A percentile compares a stretch with the other conserved stretches of the same genome.
Evolutionary conservation across 2,329 filamentous ascomycete genomes (phyloP).

Genomic region (Dothideomycetidae sp.): DNA sequence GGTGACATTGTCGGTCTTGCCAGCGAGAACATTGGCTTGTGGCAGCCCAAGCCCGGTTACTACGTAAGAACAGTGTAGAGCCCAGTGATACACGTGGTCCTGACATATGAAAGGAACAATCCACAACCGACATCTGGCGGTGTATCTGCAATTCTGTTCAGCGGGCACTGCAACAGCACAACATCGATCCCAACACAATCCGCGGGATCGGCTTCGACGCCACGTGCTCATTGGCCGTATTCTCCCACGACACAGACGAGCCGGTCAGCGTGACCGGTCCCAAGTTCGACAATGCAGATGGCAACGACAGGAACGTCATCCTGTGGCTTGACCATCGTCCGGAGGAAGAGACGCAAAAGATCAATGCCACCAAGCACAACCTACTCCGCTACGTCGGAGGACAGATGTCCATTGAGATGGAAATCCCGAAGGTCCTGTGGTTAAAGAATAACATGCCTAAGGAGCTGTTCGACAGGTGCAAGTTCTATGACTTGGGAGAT

Average conservation of each 20-base stretch:
- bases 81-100: background rate
- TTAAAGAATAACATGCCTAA: conserved; percentile 96
- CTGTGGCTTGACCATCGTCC: conserved; percentile 95
- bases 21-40: conserved; percentile 38
- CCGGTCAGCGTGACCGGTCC: conserved; percentile 83
- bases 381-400: conserved; percentile 91
- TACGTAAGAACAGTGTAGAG: conserved; percentile 29
- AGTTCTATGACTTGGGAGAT: conserved; percentile 91
- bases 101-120: conserved; percentile 92
- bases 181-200: conserved; percentile 59
- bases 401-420: conserved; percentile 99
- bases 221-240: conserved; percentile 92
- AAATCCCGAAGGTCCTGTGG: conserved; percentile 96
- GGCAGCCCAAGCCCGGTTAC: conserved; percentile 41
- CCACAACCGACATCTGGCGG: conserved; percentile 89
- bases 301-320: conserved; percentile 84
- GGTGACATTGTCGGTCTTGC: conserved; percentile 64
- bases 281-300: conserved; percentile 60
- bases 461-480: conserved; percentile 80
- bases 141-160: conserved; percentile 86
- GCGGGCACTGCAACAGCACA: conserved; percentile 65
- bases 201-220: conserved; percentile 94
- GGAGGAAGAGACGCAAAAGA: conserved; percentile 76
- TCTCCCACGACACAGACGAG: conserved; percentile 76
- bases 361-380: conserved; percentile 87